These are phyloP conservation scores for Schwanniomyces sp. DNA, from an alignment of 805 yeast genomes.

Conservation along the genomic window DNA sequence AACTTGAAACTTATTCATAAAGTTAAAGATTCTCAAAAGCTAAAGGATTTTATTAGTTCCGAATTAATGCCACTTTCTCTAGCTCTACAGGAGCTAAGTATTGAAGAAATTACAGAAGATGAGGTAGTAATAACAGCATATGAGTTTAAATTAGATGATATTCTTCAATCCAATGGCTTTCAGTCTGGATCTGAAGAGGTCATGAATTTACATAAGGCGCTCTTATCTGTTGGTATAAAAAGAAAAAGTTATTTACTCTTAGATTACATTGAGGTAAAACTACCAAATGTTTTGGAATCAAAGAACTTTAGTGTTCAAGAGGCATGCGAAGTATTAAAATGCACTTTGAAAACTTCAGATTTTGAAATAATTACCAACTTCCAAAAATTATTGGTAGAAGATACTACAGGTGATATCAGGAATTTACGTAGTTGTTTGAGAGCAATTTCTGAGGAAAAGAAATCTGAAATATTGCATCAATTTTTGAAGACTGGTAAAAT, in stretches of 20 bases:
- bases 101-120: conserved; percentile 46
- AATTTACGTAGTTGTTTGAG: conserved; percentile 58
- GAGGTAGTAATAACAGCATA: conserved; percentile 77
- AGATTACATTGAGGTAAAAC: conserved; percentile 49
- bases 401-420: conserved; percentile 48
- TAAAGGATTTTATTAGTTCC: conserved; percentile 21
- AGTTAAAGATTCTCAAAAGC: conserved; percentile 19
- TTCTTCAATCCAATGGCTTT: conserved; percentile 28
- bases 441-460: conserved; percentile 51
- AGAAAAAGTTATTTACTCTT: conserved; percentile 59
- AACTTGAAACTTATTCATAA: conserved; percentile 26
- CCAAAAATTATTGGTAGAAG: conserved; percentile 34
- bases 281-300: conserved; percentile 10
- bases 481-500: conserved; percentile 63
- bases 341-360: conserved; percentile 53
- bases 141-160: conserved; percentile 60
- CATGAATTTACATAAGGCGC: conserved; percentile 48
- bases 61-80: conserved; percentile 35
- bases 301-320: conserved; percentile 11
- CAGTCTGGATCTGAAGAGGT: conserved; percentile 34
- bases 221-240: conserved; percentile 59
- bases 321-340: conserved; percentile 51
- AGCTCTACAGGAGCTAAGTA: conserved; percentile 35
- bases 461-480: conserved; percentile 54
- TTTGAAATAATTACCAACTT: conserved; percentile 53